Base-by-base conservation (phyloP, 176 grass and related monocot genomes). In the Aegilops sharonensis region DNA sequence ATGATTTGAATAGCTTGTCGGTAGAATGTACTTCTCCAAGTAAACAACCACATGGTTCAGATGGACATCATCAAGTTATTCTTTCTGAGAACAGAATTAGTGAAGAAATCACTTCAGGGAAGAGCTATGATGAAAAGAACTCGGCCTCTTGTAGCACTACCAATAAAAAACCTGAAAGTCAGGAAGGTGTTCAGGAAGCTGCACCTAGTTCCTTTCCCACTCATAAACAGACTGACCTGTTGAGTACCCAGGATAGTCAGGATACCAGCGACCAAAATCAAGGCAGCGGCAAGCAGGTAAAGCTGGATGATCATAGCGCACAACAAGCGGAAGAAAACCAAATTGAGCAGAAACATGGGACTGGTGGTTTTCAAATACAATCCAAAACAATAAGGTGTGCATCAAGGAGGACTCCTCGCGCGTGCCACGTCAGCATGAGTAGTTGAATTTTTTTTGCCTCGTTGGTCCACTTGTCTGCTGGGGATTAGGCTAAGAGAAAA, bases 311-410 rank as follows among this genome's bases (percentile, higher is more conserved):
- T 69, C 71, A 21, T 70, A 65, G 64, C 62, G 21, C 64, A 31
- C 24, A 32, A 45, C 43, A 77, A 69, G 23, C 21, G 30, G 34
- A 75, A 43, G 84, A 85, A 48, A 79, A 74, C 62, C 77, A 62
- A 78, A 35, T 43, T 18, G 72, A 90, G 36, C 68, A 83, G 64
- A 67, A 87, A 75, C 70, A 90, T 25, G 32, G 21, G 75, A 80
- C 70, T 56, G 78, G 11, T 57, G 4, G 9, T 87, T 85, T 85
- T 79, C 83, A 87, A 77, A 89, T 73, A 85, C 69, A 47, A 81
- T 24, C n/a, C n/a, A n/a, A n/a, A n/a, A n/a, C n/a, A n/a, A n/a
- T n/a, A n/a, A n/a, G n/a, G n/a, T n/a, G n/a, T n/a, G n/a, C n/a
- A n/a, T n/a, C n/a, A n/a, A n/a, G n/a, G n/a, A n/a, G n/a, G n/a